Conservation (phyloP, 2,329 filamentous ascomycete species). For the Xylaria sp. region DNA sequence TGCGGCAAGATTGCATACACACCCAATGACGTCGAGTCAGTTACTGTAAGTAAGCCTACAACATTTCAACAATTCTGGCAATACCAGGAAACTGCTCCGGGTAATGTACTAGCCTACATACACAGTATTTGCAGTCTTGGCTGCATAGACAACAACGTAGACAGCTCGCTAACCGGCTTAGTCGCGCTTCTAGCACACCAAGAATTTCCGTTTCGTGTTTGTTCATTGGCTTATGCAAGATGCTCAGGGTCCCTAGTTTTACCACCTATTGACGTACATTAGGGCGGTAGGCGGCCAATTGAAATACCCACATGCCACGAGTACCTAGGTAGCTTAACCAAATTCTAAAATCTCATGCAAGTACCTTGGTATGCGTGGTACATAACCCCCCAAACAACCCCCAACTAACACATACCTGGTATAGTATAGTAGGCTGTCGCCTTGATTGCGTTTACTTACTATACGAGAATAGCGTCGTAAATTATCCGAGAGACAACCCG, state of each 20-base stretch:
- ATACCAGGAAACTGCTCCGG: neutral
- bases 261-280: constrained; percentile 1
- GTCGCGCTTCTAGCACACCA: neutral
- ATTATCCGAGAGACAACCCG: neutral
- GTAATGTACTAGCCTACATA: constrained; percentile 2
- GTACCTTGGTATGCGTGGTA: constrained; percentile 10
- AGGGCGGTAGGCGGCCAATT: constrained; percentile 4
- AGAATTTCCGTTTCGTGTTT: neutral
- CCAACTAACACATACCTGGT: neutral
- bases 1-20: neutral
- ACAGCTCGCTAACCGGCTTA: constrained; percentile 7
- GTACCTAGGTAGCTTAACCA: constrained; percentile 37
- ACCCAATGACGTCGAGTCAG: neutral
- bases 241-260: constrained; percentile 5
- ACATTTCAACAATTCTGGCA: neutral
- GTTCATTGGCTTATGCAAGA: constrained; percentile 3
- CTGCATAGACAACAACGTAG: neutral
- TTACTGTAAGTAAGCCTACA: too few relatives aligned
- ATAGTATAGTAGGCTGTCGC: neutral
- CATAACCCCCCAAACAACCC: neutral
- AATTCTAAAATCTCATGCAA: constrained; percentile 16
- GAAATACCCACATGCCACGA: constrained; percentile 41
- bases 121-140: constrained; percentile 1
- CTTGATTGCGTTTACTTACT: neutral
- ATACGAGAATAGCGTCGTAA: neutral